A percentile compares a stretch with the other conserved stretches of the same genome.
Evolutionary conservation across 2,329 filamentous ascomycete species (phyloP).

Genomic region (Paramyrothecium roridum): DNA sequence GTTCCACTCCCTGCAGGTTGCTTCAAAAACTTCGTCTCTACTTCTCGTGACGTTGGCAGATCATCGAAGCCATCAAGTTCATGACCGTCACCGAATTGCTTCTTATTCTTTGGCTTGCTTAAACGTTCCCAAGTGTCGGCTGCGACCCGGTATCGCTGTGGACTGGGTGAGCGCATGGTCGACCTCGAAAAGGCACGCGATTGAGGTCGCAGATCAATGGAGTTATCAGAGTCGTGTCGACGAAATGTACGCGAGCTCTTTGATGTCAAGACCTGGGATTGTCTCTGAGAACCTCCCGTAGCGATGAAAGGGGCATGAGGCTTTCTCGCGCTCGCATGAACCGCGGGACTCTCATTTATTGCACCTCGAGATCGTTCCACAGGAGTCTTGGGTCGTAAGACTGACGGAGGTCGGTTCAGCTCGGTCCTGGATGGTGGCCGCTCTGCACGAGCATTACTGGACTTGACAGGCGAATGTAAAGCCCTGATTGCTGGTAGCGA

Average conservation of each 20-base stretch:
- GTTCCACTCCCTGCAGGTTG: conserved; percentile 69
- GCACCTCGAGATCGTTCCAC: conserved; percentile 56
- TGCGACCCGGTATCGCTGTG: conserved; percentile 42
- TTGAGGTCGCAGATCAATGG: conserved; percentile 52
- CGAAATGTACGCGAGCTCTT: conserved; percentile 71
- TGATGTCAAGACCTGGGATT: conserved; percentile 74
- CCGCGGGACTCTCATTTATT: conserved; percentile 45
- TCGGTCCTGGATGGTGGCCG: conserved; percentile 60
- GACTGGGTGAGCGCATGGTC: conserved; percentile 59
- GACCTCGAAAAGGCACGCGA: conserved; percentile 58
- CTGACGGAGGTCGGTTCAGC: conserved; percentile 44
- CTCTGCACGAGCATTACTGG: conserved; percentile 45
- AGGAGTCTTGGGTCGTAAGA: conserved; percentile 67
- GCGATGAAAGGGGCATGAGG: conserved; percentile 73
- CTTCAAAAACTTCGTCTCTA: conserved; percentile 80
- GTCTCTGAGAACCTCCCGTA: conserved; percentile 67
- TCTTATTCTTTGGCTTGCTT: conserved; percentile 59
- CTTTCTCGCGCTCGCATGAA: conserved; percentile 53
- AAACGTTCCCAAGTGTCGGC: conserved; percentile 62
- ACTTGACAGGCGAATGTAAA: conserved; percentile 49
- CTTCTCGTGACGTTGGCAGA: conserved; percentile 78
- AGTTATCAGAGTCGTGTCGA: conserved; percentile 78
- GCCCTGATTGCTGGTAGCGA: conserved; percentile 59
- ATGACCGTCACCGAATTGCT: conserved; percentile 80
- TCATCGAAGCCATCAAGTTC: conserved; percentile 95